Evolutionary conservation across 2,329 filamentous ascomycete genomes (phyloP).

Genomic region (Pseudogymnoascus sp.): DNA sequence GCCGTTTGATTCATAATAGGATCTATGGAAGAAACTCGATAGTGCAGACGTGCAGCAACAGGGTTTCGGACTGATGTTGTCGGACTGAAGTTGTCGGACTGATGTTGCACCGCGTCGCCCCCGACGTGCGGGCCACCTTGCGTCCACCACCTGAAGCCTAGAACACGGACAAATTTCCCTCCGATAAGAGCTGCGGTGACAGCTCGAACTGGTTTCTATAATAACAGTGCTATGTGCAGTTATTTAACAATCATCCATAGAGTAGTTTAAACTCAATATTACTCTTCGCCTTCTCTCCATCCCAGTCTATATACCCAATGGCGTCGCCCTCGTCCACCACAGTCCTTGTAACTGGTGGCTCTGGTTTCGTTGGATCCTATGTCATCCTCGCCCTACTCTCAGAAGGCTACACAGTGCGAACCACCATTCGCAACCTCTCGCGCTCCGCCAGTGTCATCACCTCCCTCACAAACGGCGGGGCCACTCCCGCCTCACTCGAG

Average conservation of each 20-base stretch:
- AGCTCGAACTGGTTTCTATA: not conserved
- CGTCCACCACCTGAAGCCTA: not conserved
- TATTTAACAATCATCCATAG: not conserved
- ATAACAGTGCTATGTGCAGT: not conserved
- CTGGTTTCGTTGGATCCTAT: conserved; percentile 26
- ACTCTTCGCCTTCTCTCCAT: not conserved
- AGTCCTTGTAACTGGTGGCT: conserved; percentile 26
- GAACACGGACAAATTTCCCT: not conserved
- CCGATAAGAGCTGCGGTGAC: not conserved
- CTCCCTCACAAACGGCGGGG: conserved; percentile 19
- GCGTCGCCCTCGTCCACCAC: conserved; percentile 9
- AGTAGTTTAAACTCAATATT: not conserved
- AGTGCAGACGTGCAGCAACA: not conserved
- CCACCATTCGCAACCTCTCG: conserved; percentile 23
- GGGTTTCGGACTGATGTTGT: not conserved
- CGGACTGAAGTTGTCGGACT: too few relatives aligned
- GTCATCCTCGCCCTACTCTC: conserved; percentile 22
- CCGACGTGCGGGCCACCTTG: not conserved
- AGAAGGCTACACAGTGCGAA: conserved; percentile 22
- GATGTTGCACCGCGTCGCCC: not conserved
- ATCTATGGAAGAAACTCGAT: too few relatives aligned
- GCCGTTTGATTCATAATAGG: too few relatives aligned
- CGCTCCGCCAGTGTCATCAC: conserved; percentile 19
- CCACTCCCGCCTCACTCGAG: conserved; percentile 10
- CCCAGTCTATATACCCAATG: not conserved